Conservation (phyloP, 2,329 filamentous ascomycete genomes). For the Fusarium multiceps region DNA sequence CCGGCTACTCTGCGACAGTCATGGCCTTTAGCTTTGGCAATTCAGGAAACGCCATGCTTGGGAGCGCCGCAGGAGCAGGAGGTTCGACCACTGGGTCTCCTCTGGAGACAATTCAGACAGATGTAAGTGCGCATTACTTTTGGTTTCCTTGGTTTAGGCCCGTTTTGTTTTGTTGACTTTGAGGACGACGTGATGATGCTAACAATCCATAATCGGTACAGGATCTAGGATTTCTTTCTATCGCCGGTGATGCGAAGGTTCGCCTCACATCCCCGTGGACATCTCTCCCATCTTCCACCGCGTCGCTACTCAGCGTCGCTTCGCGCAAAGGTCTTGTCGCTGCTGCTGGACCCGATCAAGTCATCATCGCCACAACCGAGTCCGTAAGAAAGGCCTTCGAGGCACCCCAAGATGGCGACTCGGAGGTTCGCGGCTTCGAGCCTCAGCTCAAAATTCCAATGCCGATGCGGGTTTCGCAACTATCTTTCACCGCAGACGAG, state of each 20-base stretch:
- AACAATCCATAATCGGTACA: slow-evolving; percentile 45
- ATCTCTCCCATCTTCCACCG: slow-evolving; percentile 76
- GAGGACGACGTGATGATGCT: slow-evolving; percentile 30
- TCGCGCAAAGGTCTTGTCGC: slow-evolving; percentile 84
- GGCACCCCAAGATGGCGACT: slow-evolving; percentile 66
- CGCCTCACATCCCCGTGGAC: slow-evolving; percentile 85
- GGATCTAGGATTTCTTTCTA: slow-evolving; percentile 83
- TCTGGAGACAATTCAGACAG: slow-evolving; percentile 82
- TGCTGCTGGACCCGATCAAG: slow-evolving; percentile 83
- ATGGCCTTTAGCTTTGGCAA: slow-evolving; percentile 75
- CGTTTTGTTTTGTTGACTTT: slow-evolving; percentile 30
- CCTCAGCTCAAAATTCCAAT: slow-evolving; percentile 80
- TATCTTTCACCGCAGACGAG: slow-evolving; percentile 92
- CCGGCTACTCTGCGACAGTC: slow-evolving; percentile 53
- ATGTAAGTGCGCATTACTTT: slow-evolving; percentile 64
- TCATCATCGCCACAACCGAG: slow-evolving; percentile 82
- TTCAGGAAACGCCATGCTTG: slow-evolving; percentile 57
- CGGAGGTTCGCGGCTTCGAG: slow-evolving; percentile 75
- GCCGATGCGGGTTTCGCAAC: slow-evolving; percentile 82
- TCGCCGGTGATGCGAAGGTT: slow-evolving; percentile 84
- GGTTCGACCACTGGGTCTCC: slow-evolving; percentile 66
- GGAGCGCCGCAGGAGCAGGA: slow-evolving; percentile 54
- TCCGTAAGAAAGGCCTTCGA: slow-evolving; percentile 81
- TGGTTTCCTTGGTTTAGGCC: background rate
- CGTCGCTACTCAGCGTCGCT: slow-evolving; percentile 87